Evolutionary conservation across 192 early-diverging fungal genomes (phyloP).

Genomic region (Backusella tarrabulga): DNA sequence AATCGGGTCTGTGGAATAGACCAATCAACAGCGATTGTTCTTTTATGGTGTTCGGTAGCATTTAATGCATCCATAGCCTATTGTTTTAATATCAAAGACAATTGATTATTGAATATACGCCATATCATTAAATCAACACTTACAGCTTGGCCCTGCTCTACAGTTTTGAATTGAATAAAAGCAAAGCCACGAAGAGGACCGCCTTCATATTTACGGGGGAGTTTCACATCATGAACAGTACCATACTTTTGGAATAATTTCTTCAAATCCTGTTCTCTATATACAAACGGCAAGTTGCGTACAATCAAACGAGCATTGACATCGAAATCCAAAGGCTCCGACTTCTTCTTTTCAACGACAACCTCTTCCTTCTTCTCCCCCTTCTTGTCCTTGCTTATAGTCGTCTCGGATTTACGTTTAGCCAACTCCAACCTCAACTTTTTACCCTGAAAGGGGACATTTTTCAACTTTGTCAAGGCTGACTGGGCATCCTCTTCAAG

Average conservation of each 20-base stretch:
- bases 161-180: constrained; percentile 82
- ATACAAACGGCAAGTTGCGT: constrained; percentile 82
- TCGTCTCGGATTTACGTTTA: constrained; percentile 47
- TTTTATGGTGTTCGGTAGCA: constrained; percentile 63
- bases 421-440: constrained; percentile 81
- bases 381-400: not conserved
- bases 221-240: constrained; percentile 63
- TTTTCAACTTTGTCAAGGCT: constrained; percentile 75
- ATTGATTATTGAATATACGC: not conserved
- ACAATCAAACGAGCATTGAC: constrained; percentile 73
- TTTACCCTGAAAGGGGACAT: constrained; percentile 69
- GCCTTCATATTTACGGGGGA: constrained; percentile 73
- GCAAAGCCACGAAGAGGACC: constrained; percentile 86
- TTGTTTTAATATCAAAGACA: not conserved
- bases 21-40: constrained; percentile 84
- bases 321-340: not conserved
- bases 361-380: not conserved
- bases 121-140: not conserved
- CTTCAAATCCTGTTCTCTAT: constrained; percentile 63
- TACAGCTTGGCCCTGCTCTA: constrained; percentile 63
- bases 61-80: constrained; percentile 71
- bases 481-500: constrained; percentile 74
- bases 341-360: not conserved
- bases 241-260: constrained; percentile 67
- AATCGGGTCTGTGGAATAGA: constrained; percentile 75